A percentile compares a stretch with the other conserved stretches of the same genome.
Conservation (phyloP, 228 moss, liverwort and hornwort species). For the Sphagnum fallax region DNA sequence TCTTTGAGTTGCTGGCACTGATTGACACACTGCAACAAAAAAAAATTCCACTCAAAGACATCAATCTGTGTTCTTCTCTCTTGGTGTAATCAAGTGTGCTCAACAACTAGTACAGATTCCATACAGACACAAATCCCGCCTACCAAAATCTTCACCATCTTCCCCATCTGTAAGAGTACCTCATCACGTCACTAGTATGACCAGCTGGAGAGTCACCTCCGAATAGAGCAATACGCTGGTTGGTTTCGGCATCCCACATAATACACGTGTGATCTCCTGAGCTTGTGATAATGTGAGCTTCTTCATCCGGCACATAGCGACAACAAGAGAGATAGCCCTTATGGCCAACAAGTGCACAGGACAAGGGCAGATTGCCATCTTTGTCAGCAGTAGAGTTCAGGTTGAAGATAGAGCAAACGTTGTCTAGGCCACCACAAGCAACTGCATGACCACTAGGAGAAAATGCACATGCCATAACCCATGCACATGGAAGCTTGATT, state of each 20-base stretch:
- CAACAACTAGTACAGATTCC: too few species aligned
- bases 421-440: slow-evolving; percentile 93
- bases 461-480: slow-evolving; percentile 97
- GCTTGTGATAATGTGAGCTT: slow-evolving; percentile 79
- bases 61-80: too few species aligned
- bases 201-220: slow-evolving; percentile 71
- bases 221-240: slow-evolving; percentile 55
- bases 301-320: slow-evolving; percentile 73
- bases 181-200: slow-evolving; percentile 94
- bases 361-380: slow-evolving; percentile 66
- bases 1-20: slow-evolving; percentile 44
- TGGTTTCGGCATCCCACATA: slow-evolving; percentile 74
- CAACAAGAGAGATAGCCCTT: slow-evolving; percentile 90
- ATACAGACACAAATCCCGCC: too few species aligned
- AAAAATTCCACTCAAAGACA: too few species aligned
- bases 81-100: too few species aligned
- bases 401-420: slow-evolving; percentile 89
- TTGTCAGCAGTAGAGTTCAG: slow-evolving; percentile 58
- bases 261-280: slow-evolving; percentile 96
- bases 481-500: slow-evolving; percentile 87
- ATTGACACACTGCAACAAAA: slow-evolving; percentile 56
- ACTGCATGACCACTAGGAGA: slow-evolving; percentile 76
- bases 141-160: too few species aligned
- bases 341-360: slow-evolving; percentile 62
- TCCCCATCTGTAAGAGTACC: slow-evolving; percentile 24